Base-by-base conservation (phyloP, 1,139 yeast species). In the Saccharomyces pastorianus region DNA sequence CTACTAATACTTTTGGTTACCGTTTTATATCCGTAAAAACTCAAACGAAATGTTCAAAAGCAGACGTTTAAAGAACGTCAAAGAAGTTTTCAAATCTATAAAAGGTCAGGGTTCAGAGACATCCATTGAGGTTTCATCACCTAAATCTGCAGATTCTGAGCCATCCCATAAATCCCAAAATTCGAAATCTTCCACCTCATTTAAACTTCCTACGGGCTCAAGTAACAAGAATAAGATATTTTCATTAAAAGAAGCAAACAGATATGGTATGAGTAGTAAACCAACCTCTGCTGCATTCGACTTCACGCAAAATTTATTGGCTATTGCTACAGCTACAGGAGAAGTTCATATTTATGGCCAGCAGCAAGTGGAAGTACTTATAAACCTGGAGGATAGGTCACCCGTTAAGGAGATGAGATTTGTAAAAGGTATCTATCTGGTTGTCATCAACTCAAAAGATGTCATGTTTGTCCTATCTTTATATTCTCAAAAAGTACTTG, bases 261-360 rank as follows among this genome's bases (percentile, higher is more conserved):
- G 77, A 29, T 82, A 79, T 63, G 91, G 91, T 2, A 64, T 84
- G 48, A 69, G 75, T 25, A 88, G 89, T 2, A 73, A 70, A 17
- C 79, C 88, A 2, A 72, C 81, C 27, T 82, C 88, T 0, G 71
- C 84, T 47, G 95, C 95, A 0, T 88, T 77, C 69, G 98, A 93
- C 68, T 96, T 96, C 1, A 84, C 88, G 0, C 99, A 93, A 67
- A 83, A 95, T 51, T 76, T 93, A 47, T 70, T 90, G 61, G 98
- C 97, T 0, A 73, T 89, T 0, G 85, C 95, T 3, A 89, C 96
- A 0, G 81, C 77, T 47, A 68, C 71, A 11, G 88, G 90, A 49
- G 82, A 82, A 51, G 77, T 93, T 23, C 83, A 88, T 61, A 85
- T 93, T 4, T 85, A 83, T 64, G 99, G 99, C 1, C 93, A 87